Conservation (phyloP, 139 green algal genomes). For the Haematococcus lacustris region DNA sequence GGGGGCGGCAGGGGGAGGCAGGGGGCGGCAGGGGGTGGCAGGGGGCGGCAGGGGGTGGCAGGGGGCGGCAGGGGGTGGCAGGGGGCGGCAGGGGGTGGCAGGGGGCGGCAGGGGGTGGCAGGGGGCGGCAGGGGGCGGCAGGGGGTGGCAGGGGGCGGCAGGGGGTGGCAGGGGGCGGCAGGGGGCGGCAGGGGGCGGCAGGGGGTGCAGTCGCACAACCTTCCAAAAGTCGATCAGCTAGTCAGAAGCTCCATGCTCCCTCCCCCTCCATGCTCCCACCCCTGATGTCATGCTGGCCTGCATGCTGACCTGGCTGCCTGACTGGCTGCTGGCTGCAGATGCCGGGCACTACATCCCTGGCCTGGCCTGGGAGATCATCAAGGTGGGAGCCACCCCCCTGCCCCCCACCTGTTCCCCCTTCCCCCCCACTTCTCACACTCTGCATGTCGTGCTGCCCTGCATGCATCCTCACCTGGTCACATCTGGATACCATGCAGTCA, state of each 20-base stretch:
- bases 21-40: too few relatives aligned
- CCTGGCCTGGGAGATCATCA: constrained; percentile 52
- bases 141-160: too few relatives aligned
- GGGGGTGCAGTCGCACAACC: too few relatives aligned
- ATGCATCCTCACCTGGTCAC: neutral
- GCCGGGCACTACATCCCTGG: constrained; percentile 69
- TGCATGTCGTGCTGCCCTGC: neutral
- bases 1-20: too few relatives aligned
- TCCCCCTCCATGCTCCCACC: neutral
- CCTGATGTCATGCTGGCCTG: too few relatives aligned
- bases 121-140: too few relatives aligned
- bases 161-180: too few relatives aligned
- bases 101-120: too few relatives aligned
- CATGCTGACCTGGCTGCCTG: neutral
- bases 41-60: too few relatives aligned
- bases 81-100: neutral
- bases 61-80: too few relatives aligned
- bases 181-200: too few relatives aligned
- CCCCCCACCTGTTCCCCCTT: neutral
- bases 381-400: constrained; percentile 2
- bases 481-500: neutral
- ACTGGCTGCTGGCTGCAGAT: constrained; percentile 9
- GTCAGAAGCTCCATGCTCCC: neutral
- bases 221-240: neutral
- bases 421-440: neutral